Conservation (phyloP, 768 basidiomycete species). For the Kwoniella europaea region DNA sequence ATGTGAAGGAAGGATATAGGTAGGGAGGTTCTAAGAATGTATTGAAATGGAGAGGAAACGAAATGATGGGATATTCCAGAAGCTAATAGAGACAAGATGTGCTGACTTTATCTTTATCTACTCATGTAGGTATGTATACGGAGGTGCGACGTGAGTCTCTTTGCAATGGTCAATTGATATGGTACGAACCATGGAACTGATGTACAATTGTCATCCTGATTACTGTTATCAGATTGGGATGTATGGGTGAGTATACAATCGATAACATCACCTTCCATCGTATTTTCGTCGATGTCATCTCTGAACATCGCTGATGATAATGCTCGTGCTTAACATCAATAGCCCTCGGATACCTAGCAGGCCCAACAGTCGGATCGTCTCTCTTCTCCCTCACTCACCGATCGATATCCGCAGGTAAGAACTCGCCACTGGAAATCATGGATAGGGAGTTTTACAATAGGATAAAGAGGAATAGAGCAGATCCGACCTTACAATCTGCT, state of each 20-base stretch:
- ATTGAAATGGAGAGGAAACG: no score
- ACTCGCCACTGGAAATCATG: slow-evolving; percentile 49
- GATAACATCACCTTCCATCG: no score
- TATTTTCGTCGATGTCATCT: no score
- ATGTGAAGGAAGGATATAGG: background rate
- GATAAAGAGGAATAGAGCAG: slow-evolving; percentile 55
- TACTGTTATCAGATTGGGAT: slow-evolving; percentile 35
- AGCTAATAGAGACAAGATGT: background rate
- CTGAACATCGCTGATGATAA: background rate
- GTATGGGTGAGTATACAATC: slow-evolving; percentile 45
- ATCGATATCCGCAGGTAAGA: slow-evolving; percentile 37
- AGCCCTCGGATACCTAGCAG: slow-evolving; percentile 56
- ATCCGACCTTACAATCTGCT: slow-evolving; percentile 57
- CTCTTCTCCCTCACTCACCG: slow-evolving; percentile 54
- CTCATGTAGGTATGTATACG: slow-evolving; percentile 46
- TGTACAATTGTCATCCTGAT: background rate
- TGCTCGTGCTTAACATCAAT: background rate
- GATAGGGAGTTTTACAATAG: slow-evolving; percentile 52
- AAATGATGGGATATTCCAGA: background rate
- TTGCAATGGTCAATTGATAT: background rate
- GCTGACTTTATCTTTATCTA: background rate
- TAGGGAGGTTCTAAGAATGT: no score
- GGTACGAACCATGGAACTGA: background rate
- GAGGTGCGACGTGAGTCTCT: slow-evolving; percentile 54
- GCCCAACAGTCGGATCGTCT: slow-evolving; percentile 55